Conservation (phyloP, 2,329 filamentous ascomycete genomes). For the Colletotrichum lupini region DNA sequence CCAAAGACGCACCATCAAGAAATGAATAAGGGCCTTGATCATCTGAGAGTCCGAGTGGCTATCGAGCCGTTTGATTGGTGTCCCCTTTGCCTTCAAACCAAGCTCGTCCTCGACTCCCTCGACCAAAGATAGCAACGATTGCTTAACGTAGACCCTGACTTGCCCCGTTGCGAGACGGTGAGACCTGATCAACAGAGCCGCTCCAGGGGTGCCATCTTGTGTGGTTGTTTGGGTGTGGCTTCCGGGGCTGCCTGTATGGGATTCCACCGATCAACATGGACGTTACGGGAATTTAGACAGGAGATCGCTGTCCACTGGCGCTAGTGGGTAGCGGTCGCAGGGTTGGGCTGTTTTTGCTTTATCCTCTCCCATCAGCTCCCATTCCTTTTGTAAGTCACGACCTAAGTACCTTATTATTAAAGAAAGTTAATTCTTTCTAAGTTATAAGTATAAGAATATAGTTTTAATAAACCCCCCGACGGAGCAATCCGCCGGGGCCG, state of each 20-base stretch:
- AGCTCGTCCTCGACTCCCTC: neutral
- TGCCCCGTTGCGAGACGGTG: constrained; percentile 25
- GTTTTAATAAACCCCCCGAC: too few relatives aligned
- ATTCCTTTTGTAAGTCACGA: constrained; percentile 27
- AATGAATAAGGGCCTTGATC: constrained; percentile 28
- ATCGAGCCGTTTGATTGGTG: constrained; percentile 20
- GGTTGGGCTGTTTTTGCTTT: neutral
- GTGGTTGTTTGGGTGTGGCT: constrained; percentile 17
- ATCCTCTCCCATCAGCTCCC: neutral
- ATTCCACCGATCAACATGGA: constrained; percentile 26
- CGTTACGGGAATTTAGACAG: constrained; percentile 15
- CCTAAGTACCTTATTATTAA: neutral
- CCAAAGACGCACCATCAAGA: constrained; percentile 23
- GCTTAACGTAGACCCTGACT: constrained; percentile 15
- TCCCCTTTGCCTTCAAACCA: constrained; percentile 4
- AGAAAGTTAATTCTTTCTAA: too few relatives aligned
- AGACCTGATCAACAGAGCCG: constrained; percentile 35
- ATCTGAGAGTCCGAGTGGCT: constrained; percentile 14
- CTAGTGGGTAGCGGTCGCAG: neutral
- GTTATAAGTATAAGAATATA: too few relatives aligned
- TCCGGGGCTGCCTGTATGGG: constrained; percentile 11
- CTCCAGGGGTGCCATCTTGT: constrained; percentile 17
- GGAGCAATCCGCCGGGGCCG: too few relatives aligned
- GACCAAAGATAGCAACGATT: constrained; percentile 23
- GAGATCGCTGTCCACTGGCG: constrained; percentile 12